These are phyloP conservation scores for Microsporum audouinii DNA, from an alignment of 2,329 filamentous ascomycete species.

Conservation along the genomic window DNA sequence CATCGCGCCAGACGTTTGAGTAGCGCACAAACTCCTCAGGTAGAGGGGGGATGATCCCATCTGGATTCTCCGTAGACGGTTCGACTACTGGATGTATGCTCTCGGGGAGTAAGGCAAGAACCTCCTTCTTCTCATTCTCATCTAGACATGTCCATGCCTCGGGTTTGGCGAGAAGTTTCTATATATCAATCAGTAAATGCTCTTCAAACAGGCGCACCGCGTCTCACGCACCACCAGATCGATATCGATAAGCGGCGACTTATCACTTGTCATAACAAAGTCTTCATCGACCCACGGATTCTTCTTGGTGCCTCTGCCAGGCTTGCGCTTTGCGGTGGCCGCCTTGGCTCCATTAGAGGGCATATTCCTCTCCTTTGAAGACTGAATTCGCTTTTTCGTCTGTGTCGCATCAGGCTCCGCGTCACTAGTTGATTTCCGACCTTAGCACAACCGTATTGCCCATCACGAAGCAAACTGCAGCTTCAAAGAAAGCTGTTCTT, in stretches of 20 bases:
- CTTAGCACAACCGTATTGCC: slow-evolving; percentile 3
- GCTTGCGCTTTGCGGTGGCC: slow-evolving; percentile 23
- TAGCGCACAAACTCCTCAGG: slow-evolving; percentile 34
- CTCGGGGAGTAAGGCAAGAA: slow-evolving; percentile 31
- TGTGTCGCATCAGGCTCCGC: slow-evolving; percentile 18
- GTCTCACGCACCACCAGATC: slow-evolving; percentile 29
- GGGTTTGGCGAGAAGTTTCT: slow-evolving; percentile 32
- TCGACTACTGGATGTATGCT: slow-evolving; percentile 30
- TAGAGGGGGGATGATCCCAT: slow-evolving; percentile 29
- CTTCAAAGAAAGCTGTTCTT: background rate
- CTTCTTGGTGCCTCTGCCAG: slow-evolving; percentile 23
- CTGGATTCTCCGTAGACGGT: slow-evolving; percentile 19
- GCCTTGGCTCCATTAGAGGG: slow-evolving; percentile 11
- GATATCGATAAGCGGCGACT: slow-evolving; percentile 26
- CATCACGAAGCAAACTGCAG: background rate
- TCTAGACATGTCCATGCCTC: slow-evolving; percentile 34
- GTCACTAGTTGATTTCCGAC: slow-evolving; percentile 12
- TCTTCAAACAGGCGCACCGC: no score
- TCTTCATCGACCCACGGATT: slow-evolving; percentile 31
- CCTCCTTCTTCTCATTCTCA: slow-evolving; percentile 32
- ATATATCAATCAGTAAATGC: background rate
- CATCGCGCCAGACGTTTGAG: slow-evolving; percentile 41
- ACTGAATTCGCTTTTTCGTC: slow-evolving; percentile 4
- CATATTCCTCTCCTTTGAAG: slow-evolving; percentile 12
- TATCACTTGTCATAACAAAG: slow-evolving; percentile 28